Conservation (phyloP, 208 protist species). For the Leishmania aethiopica region DNA sequence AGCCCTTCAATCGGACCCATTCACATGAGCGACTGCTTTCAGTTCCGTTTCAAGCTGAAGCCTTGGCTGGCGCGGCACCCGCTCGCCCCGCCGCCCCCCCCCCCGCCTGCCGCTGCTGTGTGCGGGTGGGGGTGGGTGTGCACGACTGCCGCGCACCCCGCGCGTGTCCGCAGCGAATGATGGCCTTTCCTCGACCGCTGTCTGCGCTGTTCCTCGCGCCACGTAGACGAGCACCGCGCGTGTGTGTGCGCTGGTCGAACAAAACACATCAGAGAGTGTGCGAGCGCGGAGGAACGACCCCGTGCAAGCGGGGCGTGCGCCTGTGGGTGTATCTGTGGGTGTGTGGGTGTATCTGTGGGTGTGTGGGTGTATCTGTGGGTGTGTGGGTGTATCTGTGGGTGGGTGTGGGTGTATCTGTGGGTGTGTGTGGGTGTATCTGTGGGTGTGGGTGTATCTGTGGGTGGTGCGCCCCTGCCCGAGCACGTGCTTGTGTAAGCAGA, state of each 20-base stretch:
- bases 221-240: no score
- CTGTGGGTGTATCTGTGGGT: not conserved
- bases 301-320: not conserved
- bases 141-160: not conserved
- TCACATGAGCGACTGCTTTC: not conserved
- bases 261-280: not conserved
- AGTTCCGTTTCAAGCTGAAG: not conserved
- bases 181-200: no score
- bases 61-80: no score
- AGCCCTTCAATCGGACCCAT: slow-evolving; percentile 31
- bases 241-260: not conserved
- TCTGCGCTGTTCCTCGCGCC: not conserved
- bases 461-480: not conserved
- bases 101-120: no score
- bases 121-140: not conserved
- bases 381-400: no score
- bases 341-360: not conserved
- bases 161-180: not conserved
- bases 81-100: no score
- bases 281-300: not conserved
- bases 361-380: not conserved
- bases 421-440: no score
- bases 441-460: not conserved
- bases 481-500: slow-evolving; percentile 36
- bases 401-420: no score